Percentiles rank a stretch among this genome's conserved stretches.
These are phyloP conservation scores for Jatropha curcas DNA, from an alignment of 345 rosid species.

Conservation along the genomic window DNA sequence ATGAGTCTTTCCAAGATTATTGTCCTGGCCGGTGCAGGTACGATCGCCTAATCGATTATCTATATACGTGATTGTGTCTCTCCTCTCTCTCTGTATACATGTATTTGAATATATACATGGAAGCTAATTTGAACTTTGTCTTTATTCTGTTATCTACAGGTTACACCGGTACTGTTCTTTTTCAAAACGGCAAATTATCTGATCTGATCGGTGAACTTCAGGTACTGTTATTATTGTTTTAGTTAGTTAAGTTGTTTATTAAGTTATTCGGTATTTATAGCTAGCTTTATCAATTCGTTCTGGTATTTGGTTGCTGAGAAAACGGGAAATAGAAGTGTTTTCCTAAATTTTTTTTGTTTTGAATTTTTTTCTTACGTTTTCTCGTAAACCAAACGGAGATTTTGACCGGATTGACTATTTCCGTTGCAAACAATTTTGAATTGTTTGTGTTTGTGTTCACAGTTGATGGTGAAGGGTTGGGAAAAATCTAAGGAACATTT, in stretches of 20 bases:
- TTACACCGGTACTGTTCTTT: constrained; percentile 69
- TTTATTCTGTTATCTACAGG: constrained; percentile 37
- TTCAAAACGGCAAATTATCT: constrained; percentile 81
- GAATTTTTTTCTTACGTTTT: no score
- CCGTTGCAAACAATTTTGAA: not conserved
- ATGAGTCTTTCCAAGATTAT: constrained; percentile 68
- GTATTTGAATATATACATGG: no score
- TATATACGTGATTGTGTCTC: no score
- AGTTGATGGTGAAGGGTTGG: constrained; percentile 60
- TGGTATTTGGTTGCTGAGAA: not conserved
- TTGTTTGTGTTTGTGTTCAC: constrained; percentile 5
- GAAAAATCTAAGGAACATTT: constrained; percentile 57
- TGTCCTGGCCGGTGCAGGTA: constrained; percentile 84
- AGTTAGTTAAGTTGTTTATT: not conserved
- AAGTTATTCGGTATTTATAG: not conserved
- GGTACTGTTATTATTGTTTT: constrained; percentile 36
- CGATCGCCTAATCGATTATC: not conserved
- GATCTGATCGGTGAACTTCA: constrained; percentile 74
- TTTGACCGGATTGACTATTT: not conserved
- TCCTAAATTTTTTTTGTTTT: not conserved
- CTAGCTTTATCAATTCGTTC: no score
- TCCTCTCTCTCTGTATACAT: no score
- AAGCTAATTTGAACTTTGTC: not conserved
- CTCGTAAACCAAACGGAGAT: not conserved
- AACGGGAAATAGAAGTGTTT: not conserved